phyloP scores from a whole-genome alignment of 345 rosid species.

The Ceriops decandra region DNA sequence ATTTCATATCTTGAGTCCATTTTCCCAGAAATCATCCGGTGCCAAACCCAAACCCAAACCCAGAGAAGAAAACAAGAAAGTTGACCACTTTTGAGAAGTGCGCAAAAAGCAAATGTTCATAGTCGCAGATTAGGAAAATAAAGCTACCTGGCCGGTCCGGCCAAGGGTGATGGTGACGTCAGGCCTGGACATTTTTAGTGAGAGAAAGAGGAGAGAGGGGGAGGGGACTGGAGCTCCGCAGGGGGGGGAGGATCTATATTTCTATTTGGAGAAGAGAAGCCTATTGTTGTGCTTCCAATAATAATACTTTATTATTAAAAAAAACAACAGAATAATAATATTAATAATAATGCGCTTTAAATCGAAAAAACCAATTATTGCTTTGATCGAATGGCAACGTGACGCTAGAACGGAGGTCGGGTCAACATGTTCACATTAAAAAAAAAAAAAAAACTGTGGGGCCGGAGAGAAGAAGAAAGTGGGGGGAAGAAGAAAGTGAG shows the following conservation, averaged over 20 bases:
- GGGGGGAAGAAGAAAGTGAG: too few species aligned
- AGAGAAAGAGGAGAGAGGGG: neutral
- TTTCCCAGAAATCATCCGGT: too few species aligned
- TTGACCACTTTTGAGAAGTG: neutral
- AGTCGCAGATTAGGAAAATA: neutral
- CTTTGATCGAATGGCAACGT: too few species aligned
- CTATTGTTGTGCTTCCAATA: neutral
- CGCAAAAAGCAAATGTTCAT: neutral
- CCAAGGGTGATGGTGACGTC: conserved; percentile 40
- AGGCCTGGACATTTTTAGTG: conserved; percentile 25
- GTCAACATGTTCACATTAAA: too few species aligned
- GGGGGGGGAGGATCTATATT: neutral
- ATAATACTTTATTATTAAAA: too few species aligned
- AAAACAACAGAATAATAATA: too few species aligned
- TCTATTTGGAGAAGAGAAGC: neutral
- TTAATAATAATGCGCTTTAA: too few species aligned
- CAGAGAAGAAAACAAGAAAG: neutral
- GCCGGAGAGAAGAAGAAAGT: too few species aligned
- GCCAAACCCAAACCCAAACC: neutral
- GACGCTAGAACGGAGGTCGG: too few species aligned
- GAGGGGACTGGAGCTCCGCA: neutral
- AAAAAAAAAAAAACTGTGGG: too few species aligned
- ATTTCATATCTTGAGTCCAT: neutral
- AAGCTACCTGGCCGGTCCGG: conserved; percentile 37
- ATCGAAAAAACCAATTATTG: too few species aligned